Evolutionary conservation across 441 rosid species (phyloP).

Genomic region (Gossypium gossypioides): DNA sequence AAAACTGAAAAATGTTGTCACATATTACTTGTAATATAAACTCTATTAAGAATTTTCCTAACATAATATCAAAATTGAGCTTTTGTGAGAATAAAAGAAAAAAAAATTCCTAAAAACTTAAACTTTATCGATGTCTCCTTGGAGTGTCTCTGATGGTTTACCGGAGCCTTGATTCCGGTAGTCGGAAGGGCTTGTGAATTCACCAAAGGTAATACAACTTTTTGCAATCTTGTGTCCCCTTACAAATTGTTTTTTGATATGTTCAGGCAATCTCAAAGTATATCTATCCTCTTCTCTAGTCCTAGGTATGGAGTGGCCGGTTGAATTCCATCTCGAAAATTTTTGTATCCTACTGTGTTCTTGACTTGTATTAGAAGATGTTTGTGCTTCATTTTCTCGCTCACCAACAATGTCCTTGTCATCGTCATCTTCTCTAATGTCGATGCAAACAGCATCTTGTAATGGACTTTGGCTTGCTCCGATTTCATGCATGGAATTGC

Average conservation of each 20-base stretch:
- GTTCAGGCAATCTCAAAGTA: conserved; percentile 46
- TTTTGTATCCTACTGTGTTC: conserved; percentile 10
- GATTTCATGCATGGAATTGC: conserved; percentile 10
- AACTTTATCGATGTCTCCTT: conserved; percentile 11
- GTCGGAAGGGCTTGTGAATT: conserved; percentile 28
- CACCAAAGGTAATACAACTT: conserved; percentile 63
- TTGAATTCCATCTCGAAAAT: conserved; percentile 55
- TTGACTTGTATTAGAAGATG: not conserved
- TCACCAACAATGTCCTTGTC: conserved; percentile 5
- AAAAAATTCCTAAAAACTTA: not conserved
- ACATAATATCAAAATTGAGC: not conserved
- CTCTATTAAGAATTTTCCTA: not conserved
- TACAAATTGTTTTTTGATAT: conserved; percentile 36
- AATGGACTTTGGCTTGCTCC: conserved; percentile 8
- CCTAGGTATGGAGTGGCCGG: conserved; percentile 61
- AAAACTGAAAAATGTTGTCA: not conserved
- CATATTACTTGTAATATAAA: not conserved
- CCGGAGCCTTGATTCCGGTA: conserved; percentile 19
- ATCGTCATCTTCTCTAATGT: conserved; percentile 28
- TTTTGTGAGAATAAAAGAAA: not conserved
- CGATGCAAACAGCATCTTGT: conserved; percentile 33
- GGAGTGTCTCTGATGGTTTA: conserved; percentile 25
- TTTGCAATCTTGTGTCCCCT: conserved; percentile 39
- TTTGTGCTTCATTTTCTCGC: conserved; percentile 13
- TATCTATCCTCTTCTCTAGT: conserved; percentile 32